phyloP scores from a whole-genome alignment of 2,329 filamentous ascomycete genomes.

The Beauveria sp. region DNA sequence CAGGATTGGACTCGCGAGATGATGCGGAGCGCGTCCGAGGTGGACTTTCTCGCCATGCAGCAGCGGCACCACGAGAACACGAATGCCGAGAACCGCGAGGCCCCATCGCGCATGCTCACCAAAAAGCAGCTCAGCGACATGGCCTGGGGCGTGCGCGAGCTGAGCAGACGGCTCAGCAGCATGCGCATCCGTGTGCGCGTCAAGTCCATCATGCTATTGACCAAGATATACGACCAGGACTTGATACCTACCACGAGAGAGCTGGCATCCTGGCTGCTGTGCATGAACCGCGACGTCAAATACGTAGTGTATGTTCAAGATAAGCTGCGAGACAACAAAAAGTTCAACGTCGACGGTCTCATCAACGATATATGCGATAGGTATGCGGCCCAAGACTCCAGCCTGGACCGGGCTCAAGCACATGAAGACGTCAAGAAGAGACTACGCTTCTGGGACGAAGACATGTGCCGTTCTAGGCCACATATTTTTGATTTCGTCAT shows the following conservation, averaged over 20 bases:
- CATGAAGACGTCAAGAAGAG: conserved; percentile 37
- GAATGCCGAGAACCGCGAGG: conserved; percentile 14
- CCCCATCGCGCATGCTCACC: conserved; percentile 64
- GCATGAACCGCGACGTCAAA: conserved; percentile 53
- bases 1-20: conserved; percentile 45
- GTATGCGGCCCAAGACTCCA: conserved; percentile 28
- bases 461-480: conserved; percentile 70
- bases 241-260: conserved; percentile 72
- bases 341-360: conserved; percentile 67
- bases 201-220: conserved; percentile 76
- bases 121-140: conserved; percentile 95
- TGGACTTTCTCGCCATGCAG: conserved; percentile 25
- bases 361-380: conserved; percentile 49
- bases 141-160: conserved; percentile 88
- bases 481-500: conserved; percentile 92
- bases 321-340: conserved; percentile 61
- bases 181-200: conserved; percentile 78
- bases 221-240: conserved; percentile 82
- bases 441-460: conserved; percentile 75
- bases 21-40: conserved; percentile 33
- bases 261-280: conserved; percentile 72
- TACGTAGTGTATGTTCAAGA: conserved; percentile 83
- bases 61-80: conserved; percentile 1
- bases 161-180: conserved; percentile 78
- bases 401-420: conserved; percentile 26